Conservation (phyloP, 2,329 filamentous ascomycete genomes). For the Penicillium paneum region DNA sequence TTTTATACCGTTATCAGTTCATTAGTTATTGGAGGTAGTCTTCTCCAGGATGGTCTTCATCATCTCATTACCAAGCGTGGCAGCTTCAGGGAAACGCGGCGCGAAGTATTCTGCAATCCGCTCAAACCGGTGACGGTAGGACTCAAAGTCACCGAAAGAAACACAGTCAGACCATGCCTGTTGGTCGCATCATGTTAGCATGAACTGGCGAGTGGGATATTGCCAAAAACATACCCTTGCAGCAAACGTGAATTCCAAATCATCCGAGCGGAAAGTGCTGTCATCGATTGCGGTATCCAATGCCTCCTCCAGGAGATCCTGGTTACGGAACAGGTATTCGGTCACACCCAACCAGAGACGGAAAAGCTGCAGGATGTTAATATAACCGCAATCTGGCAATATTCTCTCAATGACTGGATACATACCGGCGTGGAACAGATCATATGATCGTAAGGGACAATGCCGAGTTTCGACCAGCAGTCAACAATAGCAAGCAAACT, state of each 20-base stretch:
- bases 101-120: slow-evolving; percentile 89
- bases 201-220: neutral
- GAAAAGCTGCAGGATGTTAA: slow-evolving; percentile 60
- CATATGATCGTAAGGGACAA: slow-evolving; percentile 98
- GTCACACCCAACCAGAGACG: slow-evolving; percentile 96
- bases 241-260: slow-evolving; percentile 96
- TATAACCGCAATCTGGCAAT: neutral
- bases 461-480: slow-evolving; percentile 91
- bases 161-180: slow-evolving; percentile 93
- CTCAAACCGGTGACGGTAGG: slow-evolving; percentile 87
- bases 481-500: slow-evolving; percentile 95
- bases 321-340: slow-evolving; percentile 88
- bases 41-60: slow-evolving; percentile 91
- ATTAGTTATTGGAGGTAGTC: slow-evolving; percentile 42
- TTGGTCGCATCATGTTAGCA: neutral
- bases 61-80: slow-evolving; percentile 89
- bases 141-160: slow-evolving; percentile 84
- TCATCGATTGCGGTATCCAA: slow-evolving; percentile 84
- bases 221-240: slow-evolving; percentile 57
- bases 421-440: slow-evolving; percentile 88
- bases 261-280: slow-evolving; percentile 87
- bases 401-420: slow-evolving; percentile 12
- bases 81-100: slow-evolving; percentile 82
- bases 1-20: slow-evolving; percentile 3
- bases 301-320: slow-evolving; percentile 74